Base-by-base conservation (phyloP, 2,329 filamentous ascomycete species). In the Xylariaceae sp. region DNA sequence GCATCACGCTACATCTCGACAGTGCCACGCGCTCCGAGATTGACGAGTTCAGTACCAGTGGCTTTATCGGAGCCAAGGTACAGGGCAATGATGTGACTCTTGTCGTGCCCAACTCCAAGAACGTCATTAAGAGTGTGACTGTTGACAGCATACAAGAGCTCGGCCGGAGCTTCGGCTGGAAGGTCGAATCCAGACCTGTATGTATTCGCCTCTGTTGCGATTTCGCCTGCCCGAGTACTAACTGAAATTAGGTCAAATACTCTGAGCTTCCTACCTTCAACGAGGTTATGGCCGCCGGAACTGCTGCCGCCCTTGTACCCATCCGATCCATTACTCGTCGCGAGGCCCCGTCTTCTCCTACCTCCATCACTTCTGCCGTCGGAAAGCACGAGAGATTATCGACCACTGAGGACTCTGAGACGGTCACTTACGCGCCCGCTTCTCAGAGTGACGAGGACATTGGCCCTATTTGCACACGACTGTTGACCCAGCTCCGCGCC, bases 1-100 rank as follows among this genome's bases (percentile, higher is more conserved):
- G 90, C n/a, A 97, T 97, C 70, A 97, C 93, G 1, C 80, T 97
- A 69, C 93, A 97, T 73, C 78, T 97, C 57, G 94, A 97, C 76
- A 94, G 89, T 73, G 86, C 87, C 70, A 89, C 84, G 8, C 84
- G 92, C 67, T 88, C 85, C 61, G 91, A 95, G 73, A 84, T 99
- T 63, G 93, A 99, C 70, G 93, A 99, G 80, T 99, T 97, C 73
- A 94, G 89, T 66, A 97, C 94, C 0, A 92, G 88, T 64, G 93
- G 91, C 0, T 97, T 99, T 74, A 88, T 97, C 64, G 94, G 92
- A 2, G 88, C 90, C 4, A 80, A 82, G 65, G 81, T 81, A 57
- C 78, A 85, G 49, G 83, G 80, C 34, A 76, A 78, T 3, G 75
- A 82, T 35, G 78, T 88, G 9, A 93, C 88, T 6, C 78, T 97